Evolutionary conservation across 148 eudicot species (phyloP), one percentile per base, ranked within the genome.

Genomic region (Hydrangea macrophylla): DNA sequence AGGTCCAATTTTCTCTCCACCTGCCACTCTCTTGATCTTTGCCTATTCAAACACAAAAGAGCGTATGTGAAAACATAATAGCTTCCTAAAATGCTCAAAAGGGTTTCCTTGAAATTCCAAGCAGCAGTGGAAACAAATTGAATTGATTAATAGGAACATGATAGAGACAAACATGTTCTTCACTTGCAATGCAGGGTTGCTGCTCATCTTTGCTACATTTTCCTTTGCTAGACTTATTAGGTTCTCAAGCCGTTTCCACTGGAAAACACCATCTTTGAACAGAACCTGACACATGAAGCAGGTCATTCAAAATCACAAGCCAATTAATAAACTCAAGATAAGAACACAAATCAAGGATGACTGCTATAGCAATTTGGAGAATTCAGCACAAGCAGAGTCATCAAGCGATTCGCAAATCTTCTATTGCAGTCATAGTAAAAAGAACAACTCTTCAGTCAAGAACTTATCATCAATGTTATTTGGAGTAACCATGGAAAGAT

Each of bases 161-260:
- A 62, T 48, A 30, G 28, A 65, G 64, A 76, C 94, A 60, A 11
- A 93, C 96, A 59, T 51, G 77, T 78, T 71, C 31, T 82, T 82
- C 55, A 69, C 78, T 85, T 83, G 90, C 72, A 86, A 60, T 67
- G 97, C 96, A 72, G 96, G 96, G 74, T 90, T 90, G 80, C 72
- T 87, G 82, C 91, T 88, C 98, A 94, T 88, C 84, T 70, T 94
- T 69, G 81, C 71, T 44, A 90, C 98, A 61, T 94, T 87, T 77
- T 94, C 97, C 83, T 94, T 94, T 31, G 98, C 98, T 68, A 94
- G 75, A 64, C 80, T 80, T 69, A 94, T 94, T 62, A 94, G 82
- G 70, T 94, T 94, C 76, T 94, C 97, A 64, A 94, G 89, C 51
- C 98, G 77, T 76, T 94, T 94, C 98, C 98, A 94, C 70, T 94